A percentile compares a stretch with the other conserved stretches of the same genome.
These are phyloP conservation scores for Leishmania aethiopica DNA, from an alignment of 208 protist species.

Conservation along the genomic window DNA sequence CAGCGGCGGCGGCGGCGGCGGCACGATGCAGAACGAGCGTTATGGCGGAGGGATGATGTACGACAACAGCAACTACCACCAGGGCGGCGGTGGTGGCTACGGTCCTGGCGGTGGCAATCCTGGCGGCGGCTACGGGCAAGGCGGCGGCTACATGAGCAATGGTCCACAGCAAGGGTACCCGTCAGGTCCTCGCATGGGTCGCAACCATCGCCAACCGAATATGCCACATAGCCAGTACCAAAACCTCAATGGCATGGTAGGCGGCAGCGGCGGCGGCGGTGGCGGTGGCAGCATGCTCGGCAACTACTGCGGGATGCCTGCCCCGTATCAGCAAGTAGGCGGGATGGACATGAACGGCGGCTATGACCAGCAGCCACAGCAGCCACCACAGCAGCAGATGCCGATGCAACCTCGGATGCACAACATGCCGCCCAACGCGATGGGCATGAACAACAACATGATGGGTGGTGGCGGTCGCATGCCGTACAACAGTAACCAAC, in stretches of 20 bases:
- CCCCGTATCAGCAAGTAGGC: slow-evolving; percentile 14
- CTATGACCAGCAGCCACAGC: slow-evolving; percentile 26
- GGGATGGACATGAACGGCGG: slow-evolving; percentile 19
- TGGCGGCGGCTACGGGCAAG: slow-evolving; percentile 14
- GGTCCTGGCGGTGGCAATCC: slow-evolving; percentile 12
- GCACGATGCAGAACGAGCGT: slow-evolving; percentile 20
- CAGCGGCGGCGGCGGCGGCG: slow-evolving; percentile 1
- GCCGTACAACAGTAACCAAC: slow-evolving; percentile 12
- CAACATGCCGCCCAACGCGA: slow-evolving; percentile 1
- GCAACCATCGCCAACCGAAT: slow-evolving; percentile 8
- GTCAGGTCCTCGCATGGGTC: slow-evolving; percentile 13
- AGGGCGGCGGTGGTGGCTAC: slow-evolving; percentile 17
- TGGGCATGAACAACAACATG: slow-evolving; percentile 31
- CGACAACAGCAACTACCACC: slow-evolving; percentile 21
- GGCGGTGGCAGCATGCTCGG: slow-evolving; percentile 11
- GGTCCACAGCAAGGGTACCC: slow-evolving; percentile 15
- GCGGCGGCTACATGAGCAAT: slow-evolving; percentile 23
- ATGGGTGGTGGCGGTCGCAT: slow-evolving; percentile 23
- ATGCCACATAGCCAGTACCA: slow-evolving; percentile 27
- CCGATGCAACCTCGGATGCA: slow-evolving; percentile 20
- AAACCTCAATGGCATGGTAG: slow-evolving; percentile 26
- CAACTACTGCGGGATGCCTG: slow-evolving; percentile 11
- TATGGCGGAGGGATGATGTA: slow-evolving; percentile 26
- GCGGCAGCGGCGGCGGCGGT: slow-evolving; percentile 7
- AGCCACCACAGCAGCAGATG: slow-evolving; percentile 27